Base-by-base conservation (phyloP, 2,329 filamentous ascomycete genomes). In the Helminthosporium solani region DNA sequence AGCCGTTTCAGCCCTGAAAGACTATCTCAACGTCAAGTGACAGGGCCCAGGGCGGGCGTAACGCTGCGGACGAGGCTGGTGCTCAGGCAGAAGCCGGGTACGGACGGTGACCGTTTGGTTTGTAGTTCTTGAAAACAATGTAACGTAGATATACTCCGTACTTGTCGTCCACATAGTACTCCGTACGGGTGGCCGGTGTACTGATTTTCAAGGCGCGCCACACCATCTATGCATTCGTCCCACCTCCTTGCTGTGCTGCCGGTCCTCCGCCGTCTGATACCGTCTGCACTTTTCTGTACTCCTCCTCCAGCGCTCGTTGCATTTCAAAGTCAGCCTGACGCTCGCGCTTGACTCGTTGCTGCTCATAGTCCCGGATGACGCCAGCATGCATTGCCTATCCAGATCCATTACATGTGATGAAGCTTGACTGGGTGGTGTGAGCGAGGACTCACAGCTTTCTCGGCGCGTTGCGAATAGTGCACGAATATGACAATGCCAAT, bases 301-400 rank as follows among this genome's bases (percentile, higher is more conserved):
- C 88, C 61, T 86, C 82, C 73, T 97, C 91, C 38, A 99, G 76
- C 6, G 80, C 81, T 53, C 79, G 82, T 68, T 99, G 94, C 81
- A 95, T 83, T 55, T 97, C 91, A 64, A 99, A 99, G 67, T 99
- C 94, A 41, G 90, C 82, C 70, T 95, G 88, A 48, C 94, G 85
- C 70, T 99, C 94, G 56, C 83, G 81, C 74, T 96, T 96, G 56
- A 96, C 70, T 36, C 88, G 84, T 68, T 96, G 91, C 66, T 95
- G 90, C 66, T 97, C 92, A 78, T 96, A 87, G 65, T 99, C 94
- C 54, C 92, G 88, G 54, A 97, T 77, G 33, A 99, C 94, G 35
- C 94, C 94, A 57, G 87, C 83, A 66, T 99, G 94, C 94, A 99
- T 99, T 46, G 89, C 88, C 94, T 92, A 52, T 27, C 20, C 25